A percentile compares a stretch with the other conserved stretches of the same genome.
Evolutionary conservation across 306 rosid genomes (phyloP).

Genomic region (Sophora flavescens): DNA sequence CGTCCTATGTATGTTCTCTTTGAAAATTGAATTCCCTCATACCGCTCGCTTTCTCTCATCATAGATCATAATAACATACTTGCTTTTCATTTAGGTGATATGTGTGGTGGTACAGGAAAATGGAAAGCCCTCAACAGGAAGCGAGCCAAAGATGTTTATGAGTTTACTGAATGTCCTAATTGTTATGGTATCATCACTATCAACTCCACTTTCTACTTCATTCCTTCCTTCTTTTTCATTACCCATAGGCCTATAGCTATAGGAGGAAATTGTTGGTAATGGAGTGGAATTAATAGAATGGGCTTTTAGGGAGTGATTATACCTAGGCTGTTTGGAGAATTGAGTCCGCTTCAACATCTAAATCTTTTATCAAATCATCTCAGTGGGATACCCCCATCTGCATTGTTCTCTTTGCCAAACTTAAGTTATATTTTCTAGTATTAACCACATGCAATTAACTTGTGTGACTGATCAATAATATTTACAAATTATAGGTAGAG

Average conservation of each 20-base stretch:
- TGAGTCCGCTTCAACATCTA: conserved; percentile 81
- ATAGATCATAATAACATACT: neutral
- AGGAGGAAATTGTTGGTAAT: no score
- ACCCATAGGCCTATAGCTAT: no score
- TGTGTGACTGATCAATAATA: conserved; percentile 5
- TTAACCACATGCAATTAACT: conserved; percentile 16
- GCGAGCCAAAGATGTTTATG: conserved; percentile 92
- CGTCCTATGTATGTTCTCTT: conserved; percentile 68
- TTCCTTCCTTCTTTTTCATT: conserved; percentile 8
- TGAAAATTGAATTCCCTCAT: no score
- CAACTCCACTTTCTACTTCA: conserved; percentile 6
- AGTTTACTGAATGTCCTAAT: conserved; percentile 95
- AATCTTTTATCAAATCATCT: conserved; percentile 76
- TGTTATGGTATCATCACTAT: conserved; percentile 76
- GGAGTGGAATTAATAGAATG: no score
- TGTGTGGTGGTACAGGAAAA: conserved; percentile 99
- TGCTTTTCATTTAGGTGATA: conserved; percentile 82
- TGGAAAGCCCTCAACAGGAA: conserved; percentile 99
- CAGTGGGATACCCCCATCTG: conserved; percentile 62
- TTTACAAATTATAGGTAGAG: conserved; percentile 67
- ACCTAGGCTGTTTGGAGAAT: conserved; percentile 62
- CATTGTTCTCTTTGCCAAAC: conserved; percentile 67
- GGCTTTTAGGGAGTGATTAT: no score
- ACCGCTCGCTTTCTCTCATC: no score
- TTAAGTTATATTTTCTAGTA: conserved; percentile 47